phyloP scores from a whole-genome alignment of 163 green algal genomes.

The Volvox carteri region DNA sequence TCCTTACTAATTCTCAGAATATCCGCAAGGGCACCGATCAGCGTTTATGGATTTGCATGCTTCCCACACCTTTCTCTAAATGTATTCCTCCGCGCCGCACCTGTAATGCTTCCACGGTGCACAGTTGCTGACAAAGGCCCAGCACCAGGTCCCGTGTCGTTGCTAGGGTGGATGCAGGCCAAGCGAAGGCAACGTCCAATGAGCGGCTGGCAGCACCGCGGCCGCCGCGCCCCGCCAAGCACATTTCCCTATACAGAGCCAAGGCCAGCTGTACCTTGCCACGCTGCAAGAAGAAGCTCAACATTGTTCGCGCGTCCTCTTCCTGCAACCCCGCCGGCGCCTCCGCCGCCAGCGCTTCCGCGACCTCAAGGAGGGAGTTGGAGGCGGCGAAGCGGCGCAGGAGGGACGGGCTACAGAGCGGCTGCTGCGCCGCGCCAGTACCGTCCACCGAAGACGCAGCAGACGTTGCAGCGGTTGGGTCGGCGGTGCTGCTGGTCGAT shows the following conservation, averaged over 20 bases:
- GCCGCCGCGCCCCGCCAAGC: conserved; percentile 44
- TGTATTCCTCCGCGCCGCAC: conserved; percentile 1
- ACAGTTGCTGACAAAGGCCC: conserved; percentile 77
- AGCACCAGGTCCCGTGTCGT: conserved; percentile 77
- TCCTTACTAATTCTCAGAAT: no score
- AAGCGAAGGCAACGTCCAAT: conserved; percentile 57
- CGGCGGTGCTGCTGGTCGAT: background rate
- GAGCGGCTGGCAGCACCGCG: background rate
- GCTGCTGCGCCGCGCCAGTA: background rate
- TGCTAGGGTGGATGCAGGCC: conserved; percentile 74
- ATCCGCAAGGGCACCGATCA: no score
- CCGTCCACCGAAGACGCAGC: background rate
- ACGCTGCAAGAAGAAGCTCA: conserved; percentile 69
- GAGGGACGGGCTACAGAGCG: background rate
- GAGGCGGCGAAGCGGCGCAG: conserved; percentile 33
- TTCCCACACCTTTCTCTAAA: no score
- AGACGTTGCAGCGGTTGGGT: background rate
- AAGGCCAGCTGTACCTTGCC: conserved; percentile 79
- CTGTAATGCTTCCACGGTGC: conserved; percentile 77
- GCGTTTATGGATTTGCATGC: no score
- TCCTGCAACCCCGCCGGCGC: conserved; percentile 27
- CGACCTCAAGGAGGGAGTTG: conserved; percentile 34
- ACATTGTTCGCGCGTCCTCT: conserved; percentile 63
- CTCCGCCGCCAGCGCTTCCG: conserved; percentile 37
- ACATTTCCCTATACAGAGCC: conserved; percentile 79